Base-by-base conservation (phyloP, 1,139 yeast species). In the Debaryomycetaceae sp. region DNA sequence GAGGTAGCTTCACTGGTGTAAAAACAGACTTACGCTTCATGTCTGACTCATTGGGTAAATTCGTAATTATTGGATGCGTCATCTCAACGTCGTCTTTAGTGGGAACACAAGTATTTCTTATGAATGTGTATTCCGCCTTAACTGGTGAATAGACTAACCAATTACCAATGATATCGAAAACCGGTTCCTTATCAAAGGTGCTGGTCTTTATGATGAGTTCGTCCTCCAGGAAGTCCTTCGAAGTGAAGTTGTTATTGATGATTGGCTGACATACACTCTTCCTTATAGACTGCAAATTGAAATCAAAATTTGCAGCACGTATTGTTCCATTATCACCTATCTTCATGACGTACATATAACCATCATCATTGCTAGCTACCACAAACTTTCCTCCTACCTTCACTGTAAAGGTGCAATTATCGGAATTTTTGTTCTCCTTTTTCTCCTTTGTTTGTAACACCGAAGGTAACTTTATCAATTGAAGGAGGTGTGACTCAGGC, bases 141-240 rank as follows among this genome's bases (percentile, higher is more conserved):
- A 67, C 60, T 5, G 81, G 78, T 5, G 70, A 73, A 52, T 77
- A 81, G 1, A 72, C 77, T 34, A 81, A 57, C 76, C 80, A 77
- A 42, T 75, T 62, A 5, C 80, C 81, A 36, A 70, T 69, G 9
- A 80, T 51, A 52, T 79, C 84, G 58, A 74, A 78, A 5, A 80
- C 68, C 0, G 81, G 75, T 11, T 58, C 53, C 6, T 58, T 63
- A 45, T 75, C 77, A 23, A 60, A 56, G 30, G 68, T 55, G 46
- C 76, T 70, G 3, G 80, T 69, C 44, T 60, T 59, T 22, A 72
- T 50, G 6, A 66, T 36, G 6, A 69, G 24, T 7, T 56, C 59
- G 7, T 56, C 56, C 33, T 60, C 66, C 3, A 49, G 22, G 3
- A 59, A 39, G 13, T 52, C 47, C 3, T 51, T 45, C 5, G 43